Evolutionary conservation across 371 early-diverging fungal genomes (phyloP), one percentile per base, ranked within the genome.

Genomic region (Synchytrium microbalum): DNA sequence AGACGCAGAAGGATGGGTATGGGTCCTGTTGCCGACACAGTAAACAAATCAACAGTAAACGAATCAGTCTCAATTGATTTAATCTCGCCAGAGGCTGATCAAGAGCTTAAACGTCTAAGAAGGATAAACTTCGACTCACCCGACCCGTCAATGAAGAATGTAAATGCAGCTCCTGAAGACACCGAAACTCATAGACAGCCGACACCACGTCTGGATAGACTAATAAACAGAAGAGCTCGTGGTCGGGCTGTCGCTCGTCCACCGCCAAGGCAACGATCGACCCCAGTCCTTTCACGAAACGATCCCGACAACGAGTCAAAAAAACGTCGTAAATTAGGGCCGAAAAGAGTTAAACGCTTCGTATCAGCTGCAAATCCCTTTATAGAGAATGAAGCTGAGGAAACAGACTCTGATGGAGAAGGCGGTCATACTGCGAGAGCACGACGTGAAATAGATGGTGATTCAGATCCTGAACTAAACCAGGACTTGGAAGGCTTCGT

Each of bases 331-430:
- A 38, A 38, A 38, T 5, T 5, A 38, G 46, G 46, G 46, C 46
- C 46, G 46, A 38, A 19, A 38, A 5, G 5, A 19, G 46, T 38
- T 10, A 38, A 38, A 38, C 5, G 46, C 5, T n/a, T n/a, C n/a
- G n/a, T n/a, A n/a, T n/a, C n/a, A n/a, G 10, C 46, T 19, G 19
- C 56, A 24, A 55, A 55, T 28, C 56, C 56, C 5, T 55, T 55
- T 28, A 25, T 55, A 8, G 56, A 55, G 8, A 5, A 25, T 55
- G 56, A 55, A 28, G 56, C 56, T 8, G 13, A 55, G 13, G 56
- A 55, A 24, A 13, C 56, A 5, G 13, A 13, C 24, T 55, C 56
- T 13, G 56, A 55, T 55, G 56, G 56, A 13, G 56, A 55, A 55
- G 56, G 56, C 24, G 56, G 56, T 8, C 25, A 24, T 24, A 14